These are phyloP conservation scores for Monascus ruber DNA, from an alignment of 2,329 filamentous ascomycete species.

Conservation along the genomic window DNA sequence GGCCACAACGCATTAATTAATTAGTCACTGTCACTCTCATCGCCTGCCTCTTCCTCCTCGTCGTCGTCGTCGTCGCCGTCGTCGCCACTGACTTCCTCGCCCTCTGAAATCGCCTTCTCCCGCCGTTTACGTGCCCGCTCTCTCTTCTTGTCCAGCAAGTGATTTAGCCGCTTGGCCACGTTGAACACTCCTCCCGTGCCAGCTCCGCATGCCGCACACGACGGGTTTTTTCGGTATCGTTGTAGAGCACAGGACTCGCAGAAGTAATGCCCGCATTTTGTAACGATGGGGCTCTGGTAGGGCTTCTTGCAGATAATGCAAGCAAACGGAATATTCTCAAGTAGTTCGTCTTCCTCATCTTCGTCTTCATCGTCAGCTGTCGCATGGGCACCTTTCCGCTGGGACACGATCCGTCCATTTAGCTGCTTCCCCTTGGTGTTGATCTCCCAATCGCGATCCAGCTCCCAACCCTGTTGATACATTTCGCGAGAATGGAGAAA, in stretches of 20 bases:
- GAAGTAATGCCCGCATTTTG: slow-evolving; percentile 91
- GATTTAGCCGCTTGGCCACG: slow-evolving; percentile 68
- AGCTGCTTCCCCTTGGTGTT: slow-evolving; percentile 50
- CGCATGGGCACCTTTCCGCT: slow-evolving; percentile 32
- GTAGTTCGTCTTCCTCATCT: slow-evolving; percentile 55
- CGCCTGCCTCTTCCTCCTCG: slow-evolving; percentile 18
- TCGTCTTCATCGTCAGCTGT: slow-evolving; percentile 40
- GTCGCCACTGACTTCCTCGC: slow-evolving; percentile 39
- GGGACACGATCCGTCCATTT: slow-evolving; percentile 38
- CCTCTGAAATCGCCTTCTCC: slow-evolving; percentile 41
- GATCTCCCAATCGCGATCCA: slow-evolving; percentile 89
- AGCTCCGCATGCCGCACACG: slow-evolving; percentile 72
- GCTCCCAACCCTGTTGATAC: slow-evolving; percentile 83
- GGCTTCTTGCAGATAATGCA: slow-evolving; percentile 74
- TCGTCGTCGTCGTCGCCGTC: slow-evolving; percentile 12
- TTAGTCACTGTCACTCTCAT: slow-evolving; percentile 6
- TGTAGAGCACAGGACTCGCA: slow-evolving; percentile 82
- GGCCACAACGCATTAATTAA: background rate
- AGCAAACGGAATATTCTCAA: slow-evolving; percentile 78
- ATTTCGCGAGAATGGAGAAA: slow-evolving; percentile 52
- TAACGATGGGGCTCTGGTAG: slow-evolving; percentile 72
- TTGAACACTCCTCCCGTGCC: slow-evolving; percentile 89
- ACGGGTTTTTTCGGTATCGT: slow-evolving; percentile 74
- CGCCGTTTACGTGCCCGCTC: slow-evolving; percentile 45
- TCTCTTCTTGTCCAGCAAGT: slow-evolving; percentile 61